Conservation (phyloP, 805 yeast genomes). For the Maudiozyma bulderi region DNA sequence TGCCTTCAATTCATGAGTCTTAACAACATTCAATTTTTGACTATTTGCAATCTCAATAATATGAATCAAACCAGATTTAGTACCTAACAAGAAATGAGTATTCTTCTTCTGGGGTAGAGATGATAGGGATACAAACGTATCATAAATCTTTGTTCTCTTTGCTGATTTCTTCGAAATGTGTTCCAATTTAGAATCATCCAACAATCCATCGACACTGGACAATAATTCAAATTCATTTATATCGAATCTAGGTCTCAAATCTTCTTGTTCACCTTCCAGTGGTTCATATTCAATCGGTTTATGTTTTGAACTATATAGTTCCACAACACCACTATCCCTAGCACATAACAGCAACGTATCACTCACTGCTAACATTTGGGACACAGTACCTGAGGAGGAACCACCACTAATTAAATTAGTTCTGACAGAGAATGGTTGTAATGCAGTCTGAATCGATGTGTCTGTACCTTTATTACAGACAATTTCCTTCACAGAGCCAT, state of each 20-base stretch:
- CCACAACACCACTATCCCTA: constrained; percentile 37
- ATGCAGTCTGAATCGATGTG: constrained; percentile 60
- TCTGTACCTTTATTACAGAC: constrained; percentile 62
- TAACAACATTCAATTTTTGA: constrained; percentile 9
- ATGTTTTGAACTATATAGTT: constrained; percentile 27
- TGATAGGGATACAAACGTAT: constrained; percentile 32
- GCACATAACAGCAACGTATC: constrained; percentile 10
- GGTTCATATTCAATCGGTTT: constrained; percentile 4
- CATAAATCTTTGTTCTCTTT: constrained; percentile 26
- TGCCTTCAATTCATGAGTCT: constrained; percentile 30
- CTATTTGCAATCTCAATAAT: constrained; percentile 16
- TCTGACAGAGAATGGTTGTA: constrained; percentile 50
- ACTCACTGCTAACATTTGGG: constrained; percentile 20
- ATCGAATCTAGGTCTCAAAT: constrained; percentile 10
- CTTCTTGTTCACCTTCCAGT: background rate
- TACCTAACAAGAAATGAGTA: constrained; percentile 23
- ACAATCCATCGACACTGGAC: constrained; percentile 12
- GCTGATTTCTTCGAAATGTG: constrained; percentile 18
- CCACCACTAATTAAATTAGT: constrained; percentile 35
- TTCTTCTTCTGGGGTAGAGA: constrained; percentile 19
- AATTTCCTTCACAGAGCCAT: constrained; percentile 57
- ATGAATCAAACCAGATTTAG: constrained; percentile 31
- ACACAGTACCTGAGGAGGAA: constrained; percentile 26
- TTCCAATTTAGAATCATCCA: constrained; percentile 17
- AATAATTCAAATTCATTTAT: constrained; percentile 15